Evolutionary conservation across 164 flowering plant genomes (phyloP).

Genomic region (Pachysandra terminalis): DNA sequence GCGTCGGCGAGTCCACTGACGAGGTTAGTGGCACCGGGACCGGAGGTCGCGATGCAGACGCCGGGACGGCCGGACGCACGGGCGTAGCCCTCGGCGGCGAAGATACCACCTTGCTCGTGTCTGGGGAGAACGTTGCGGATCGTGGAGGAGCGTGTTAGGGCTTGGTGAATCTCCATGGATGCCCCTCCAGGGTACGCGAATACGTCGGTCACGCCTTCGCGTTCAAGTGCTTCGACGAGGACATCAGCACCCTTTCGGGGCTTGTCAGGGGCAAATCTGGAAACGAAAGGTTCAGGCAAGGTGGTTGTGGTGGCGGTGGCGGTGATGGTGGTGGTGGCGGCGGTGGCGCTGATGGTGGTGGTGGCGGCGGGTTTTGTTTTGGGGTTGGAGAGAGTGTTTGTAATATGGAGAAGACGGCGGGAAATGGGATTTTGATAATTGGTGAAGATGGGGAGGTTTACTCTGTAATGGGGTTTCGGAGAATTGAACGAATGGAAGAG

Average conservation of each 20-base stretch:
- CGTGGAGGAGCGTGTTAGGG: conserved; percentile 49
- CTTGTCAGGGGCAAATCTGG: conserved; percentile 45
- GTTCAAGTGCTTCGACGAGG: conserved; percentile 71
- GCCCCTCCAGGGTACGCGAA: conserved; percentile 76
- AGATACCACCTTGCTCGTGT: conserved; percentile 67
- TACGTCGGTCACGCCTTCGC: conserved; percentile 52
- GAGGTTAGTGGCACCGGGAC: conserved; percentile 75
- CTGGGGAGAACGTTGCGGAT: conserved; percentile 57
- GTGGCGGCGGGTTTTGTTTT: neutral
- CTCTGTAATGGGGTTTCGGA: neutral
- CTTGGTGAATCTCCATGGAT: conserved; percentile 74
- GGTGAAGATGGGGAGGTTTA: neutral
- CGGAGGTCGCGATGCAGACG: conserved; percentile 74
- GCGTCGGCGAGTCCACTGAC: conserved; percentile 78
- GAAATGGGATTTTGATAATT: neutral
- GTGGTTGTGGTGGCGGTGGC: conserved; percentile 1
- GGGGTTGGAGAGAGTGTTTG: conserved; percentile 13
- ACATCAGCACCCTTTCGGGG: conserved; percentile 65
- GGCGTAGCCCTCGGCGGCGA: conserved; percentile 74
- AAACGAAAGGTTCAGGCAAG: conserved; percentile 9
- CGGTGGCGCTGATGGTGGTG: no score
- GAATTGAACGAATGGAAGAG: neutral
- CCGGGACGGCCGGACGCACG: conserved; percentile 56
- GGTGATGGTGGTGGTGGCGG: neutral
- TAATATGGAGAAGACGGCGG: conserved; percentile 1